phyloP scores from a whole-genome alignment of 1,284 basidiomycete genomes.

The Rhizoctonia solani region DNA sequence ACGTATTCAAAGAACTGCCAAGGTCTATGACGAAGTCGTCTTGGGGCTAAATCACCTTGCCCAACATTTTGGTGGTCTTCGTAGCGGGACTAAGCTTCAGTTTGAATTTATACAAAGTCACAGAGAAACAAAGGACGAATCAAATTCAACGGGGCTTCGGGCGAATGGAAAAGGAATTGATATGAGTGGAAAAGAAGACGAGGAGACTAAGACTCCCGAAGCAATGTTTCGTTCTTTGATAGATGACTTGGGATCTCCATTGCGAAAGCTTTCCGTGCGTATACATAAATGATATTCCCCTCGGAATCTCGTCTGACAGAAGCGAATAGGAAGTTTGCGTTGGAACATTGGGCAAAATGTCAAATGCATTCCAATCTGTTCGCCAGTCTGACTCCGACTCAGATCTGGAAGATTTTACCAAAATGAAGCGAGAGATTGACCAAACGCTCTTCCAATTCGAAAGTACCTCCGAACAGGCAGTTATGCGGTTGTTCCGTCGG shows the following conservation, averaged over 20 bases:
- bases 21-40: slow-evolving; percentile 83
- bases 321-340: slow-evolving; percentile 60
- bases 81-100: slow-evolving; percentile 81
- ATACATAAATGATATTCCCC: not conserved
- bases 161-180: slow-evolving; percentile 45
- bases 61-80: slow-evolving; percentile 86
- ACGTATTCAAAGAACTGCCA: slow-evolving; percentile 46
- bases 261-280: slow-evolving; percentile 76
- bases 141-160: slow-evolving; percentile 19
- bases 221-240: slow-evolving; percentile 81
- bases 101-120: slow-evolving; percentile 66
- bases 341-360: slow-evolving; percentile 60
- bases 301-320: not conserved
- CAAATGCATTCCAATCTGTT: slow-evolving; percentile 57
- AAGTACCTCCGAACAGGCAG: slow-evolving; percentile 78
- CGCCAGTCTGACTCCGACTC: slow-evolving; percentile 32
- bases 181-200: slow-evolving; percentile 52
- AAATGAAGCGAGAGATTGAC: slow-evolving; percentile 68
- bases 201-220: slow-evolving; percentile 65
- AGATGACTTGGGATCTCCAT: slow-evolving; percentile 78
- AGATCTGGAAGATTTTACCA: slow-evolving; percentile 57
- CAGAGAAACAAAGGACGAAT: slow-evolving; percentile 54
- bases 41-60: slow-evolving; percentile 83
- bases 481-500: slow-evolving; percentile 72
- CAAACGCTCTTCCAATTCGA: slow-evolving; percentile 74